phyloP scores from a whole-genome alignment of 2,329 filamentous ascomycete species.

The Diaporthe capsici region DNA sequence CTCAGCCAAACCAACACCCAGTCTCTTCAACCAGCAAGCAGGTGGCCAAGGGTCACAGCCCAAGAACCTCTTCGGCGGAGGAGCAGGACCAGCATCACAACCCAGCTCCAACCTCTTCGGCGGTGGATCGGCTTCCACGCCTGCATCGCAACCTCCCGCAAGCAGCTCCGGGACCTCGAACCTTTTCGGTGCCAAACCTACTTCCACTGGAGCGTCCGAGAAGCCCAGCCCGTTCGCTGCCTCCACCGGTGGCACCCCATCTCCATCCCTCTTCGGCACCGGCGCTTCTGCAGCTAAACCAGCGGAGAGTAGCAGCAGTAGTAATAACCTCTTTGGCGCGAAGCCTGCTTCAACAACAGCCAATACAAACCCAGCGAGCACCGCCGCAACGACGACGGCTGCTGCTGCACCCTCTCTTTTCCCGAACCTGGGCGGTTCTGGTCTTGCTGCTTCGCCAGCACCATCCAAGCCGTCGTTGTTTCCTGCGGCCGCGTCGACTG shows the following conservation, averaged over 20 bases:
- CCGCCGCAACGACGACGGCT: conserved; percentile 36
- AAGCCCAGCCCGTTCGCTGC: conserved; percentile 41
- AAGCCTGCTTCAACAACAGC: conserved; percentile 55
- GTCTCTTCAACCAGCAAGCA: conserved; percentile 41
- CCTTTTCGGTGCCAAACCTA: conserved; percentile 40
- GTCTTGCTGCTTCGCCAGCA: conserved; percentile 36
- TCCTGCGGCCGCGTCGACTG: conserved; percentile 44
- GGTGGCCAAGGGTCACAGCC: conserved; percentile 32
- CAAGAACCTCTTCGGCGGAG: conserved; percentile 39
- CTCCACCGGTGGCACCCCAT: conserved; percentile 22
- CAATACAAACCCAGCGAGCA: conserved; percentile 48
- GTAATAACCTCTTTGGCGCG: conserved; percentile 55
- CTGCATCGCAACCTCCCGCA: conserved; percentile 40
- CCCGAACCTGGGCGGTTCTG: conserved; percentile 38
- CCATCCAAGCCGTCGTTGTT: conserved; percentile 49
- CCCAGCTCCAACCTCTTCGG: conserved; percentile 26
- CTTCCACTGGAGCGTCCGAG: conserved; percentile 41
- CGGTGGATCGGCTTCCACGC: conserved; percentile 29
- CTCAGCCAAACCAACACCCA: conserved; percentile 42
- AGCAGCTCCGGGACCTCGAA: conserved; percentile 22
- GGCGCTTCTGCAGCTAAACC: conserved; percentile 45
- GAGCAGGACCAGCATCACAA: conserved; percentile 33
- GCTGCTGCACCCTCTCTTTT: conserved; percentile 42
- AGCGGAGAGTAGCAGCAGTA: conserved; percentile 45
- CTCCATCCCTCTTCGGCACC: conserved; percentile 37